phyloP scores from a whole-genome alignment of 2,329 filamentous ascomycete species.

The Penicillium digitatum region DNA sequence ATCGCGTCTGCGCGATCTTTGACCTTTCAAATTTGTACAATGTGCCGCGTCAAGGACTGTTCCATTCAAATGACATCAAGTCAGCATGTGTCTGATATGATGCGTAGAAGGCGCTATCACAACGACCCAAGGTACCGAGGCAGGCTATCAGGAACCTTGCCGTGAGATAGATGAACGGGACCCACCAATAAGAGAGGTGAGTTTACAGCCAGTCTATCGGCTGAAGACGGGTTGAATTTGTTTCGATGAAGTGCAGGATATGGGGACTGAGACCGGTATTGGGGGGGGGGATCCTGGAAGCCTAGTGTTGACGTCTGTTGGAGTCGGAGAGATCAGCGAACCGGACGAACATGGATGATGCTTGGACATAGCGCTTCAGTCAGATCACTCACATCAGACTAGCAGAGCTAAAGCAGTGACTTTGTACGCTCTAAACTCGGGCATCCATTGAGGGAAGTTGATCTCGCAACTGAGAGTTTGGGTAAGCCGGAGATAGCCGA shows the following conservation, averaged over 20 bases:
- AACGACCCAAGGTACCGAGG: slow-evolving; percentile 21
- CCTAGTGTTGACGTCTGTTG: slow-evolving; percentile 10
- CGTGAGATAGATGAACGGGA: slow-evolving; percentile 14
- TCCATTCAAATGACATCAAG: slow-evolving; percentile 23
- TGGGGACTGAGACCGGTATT: slow-evolving; percentile 22
- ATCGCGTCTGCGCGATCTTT: slow-evolving; percentile 3
- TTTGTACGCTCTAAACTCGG: slow-evolving; percentile 6
- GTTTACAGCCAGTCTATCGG: slow-evolving; percentile 11
- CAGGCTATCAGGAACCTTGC: slow-evolving; percentile 20
- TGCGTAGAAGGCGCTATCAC: slow-evolving; percentile 9
- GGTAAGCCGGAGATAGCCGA: slow-evolving; percentile 32
- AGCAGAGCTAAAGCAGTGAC: slow-evolving; percentile 6
- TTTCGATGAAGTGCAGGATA: slow-evolving; percentile 10
- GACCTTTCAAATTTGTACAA: slow-evolving; percentile 9
- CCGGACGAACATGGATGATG: background rate
- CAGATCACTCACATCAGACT: slow-evolving; percentile 6
- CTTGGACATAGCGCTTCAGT: background rate
- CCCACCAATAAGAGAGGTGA: slow-evolving; percentile 17
- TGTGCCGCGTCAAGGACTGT: slow-evolving; percentile 19
- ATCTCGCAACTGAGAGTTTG: slow-evolving; percentile 20
- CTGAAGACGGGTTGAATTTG: background rate
- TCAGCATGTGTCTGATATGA: slow-evolving; percentile 23
- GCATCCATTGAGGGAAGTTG: slow-evolving; percentile 17
- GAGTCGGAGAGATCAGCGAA: slow-evolving; percentile 6
- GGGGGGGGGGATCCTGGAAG: slow-evolving; percentile 10